Percentiles rank a stretch among this genome's conserved stretches.
Conservation (phyloP, 106 monocot genomes). For the Apostasia shenzhenica region DNA sequence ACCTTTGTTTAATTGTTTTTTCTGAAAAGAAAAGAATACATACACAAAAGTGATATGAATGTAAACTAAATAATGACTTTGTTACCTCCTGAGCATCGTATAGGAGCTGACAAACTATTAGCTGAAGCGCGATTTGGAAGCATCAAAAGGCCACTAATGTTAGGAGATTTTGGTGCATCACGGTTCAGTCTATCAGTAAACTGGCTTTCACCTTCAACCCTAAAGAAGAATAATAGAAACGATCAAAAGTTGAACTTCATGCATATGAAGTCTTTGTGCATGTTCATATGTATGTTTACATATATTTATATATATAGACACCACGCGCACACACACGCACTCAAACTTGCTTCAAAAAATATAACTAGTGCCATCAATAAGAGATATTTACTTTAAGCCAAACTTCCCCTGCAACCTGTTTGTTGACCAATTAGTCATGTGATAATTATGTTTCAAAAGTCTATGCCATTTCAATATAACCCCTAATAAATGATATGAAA, state of each 20-base stretch:
- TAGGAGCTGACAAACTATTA: slow-evolving; percentile 82
- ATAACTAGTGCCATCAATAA: background rate
- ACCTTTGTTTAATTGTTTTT: no score
- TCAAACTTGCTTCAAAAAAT: background rate
- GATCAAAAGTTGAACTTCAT: background rate
- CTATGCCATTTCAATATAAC: no score
- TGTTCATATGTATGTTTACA: no score
- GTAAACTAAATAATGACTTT: background rate
- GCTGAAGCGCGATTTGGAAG: slow-evolving; percentile 84
- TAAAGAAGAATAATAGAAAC: background rate
- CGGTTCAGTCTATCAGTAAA: slow-evolving; percentile 41
- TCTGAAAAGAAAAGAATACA: background rate
- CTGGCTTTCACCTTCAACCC: slow-evolving; percentile 37
- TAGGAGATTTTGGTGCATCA: slow-evolving; percentile 41
- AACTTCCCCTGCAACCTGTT: no score
- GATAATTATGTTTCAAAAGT: no score
- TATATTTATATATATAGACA: no score
- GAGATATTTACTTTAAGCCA: background rate
- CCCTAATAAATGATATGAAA: no score
- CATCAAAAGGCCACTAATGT: slow-evolving; percentile 79
- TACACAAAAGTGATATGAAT: background rate
- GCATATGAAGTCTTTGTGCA: background rate
- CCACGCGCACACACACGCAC: no score
- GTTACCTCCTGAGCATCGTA: slow-evolving; percentile 58
- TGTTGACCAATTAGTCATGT: no score